These are phyloP conservation scores for Pleurotus tuoliensis DNA, from an alignment of 768 basidiomycete species.

Conservation along the genomic window DNA sequence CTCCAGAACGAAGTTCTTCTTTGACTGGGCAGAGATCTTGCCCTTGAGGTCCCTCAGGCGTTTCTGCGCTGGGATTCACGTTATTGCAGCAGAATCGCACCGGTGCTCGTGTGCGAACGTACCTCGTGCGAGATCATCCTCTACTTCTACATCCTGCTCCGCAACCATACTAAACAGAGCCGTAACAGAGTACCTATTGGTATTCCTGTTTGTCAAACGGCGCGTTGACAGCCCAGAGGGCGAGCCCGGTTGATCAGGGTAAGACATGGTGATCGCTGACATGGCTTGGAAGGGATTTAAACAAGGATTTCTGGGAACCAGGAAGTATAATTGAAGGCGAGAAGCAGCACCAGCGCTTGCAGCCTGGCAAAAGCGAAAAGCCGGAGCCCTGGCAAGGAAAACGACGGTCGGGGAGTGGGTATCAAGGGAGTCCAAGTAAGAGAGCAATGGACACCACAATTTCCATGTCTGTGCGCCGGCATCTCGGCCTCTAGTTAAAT, in stretches of 20 bases:
- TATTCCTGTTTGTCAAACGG: constrained; percentile 86
- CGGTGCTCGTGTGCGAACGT: constrained; percentile 20
- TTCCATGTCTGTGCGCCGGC: neutral
- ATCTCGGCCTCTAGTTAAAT: neutral
- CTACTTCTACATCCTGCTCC: constrained; percentile 96
- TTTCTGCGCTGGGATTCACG: constrained; percentile 73
- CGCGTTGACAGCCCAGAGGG: constrained; percentile 65
- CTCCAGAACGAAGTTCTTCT: constrained; percentile 99
- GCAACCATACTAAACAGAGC: constrained; percentile 97
- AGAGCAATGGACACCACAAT: neutral
- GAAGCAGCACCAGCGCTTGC: constrained; percentile 46
- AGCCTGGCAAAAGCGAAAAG: constrained; percentile 21
- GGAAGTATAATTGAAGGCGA: constrained; percentile 12
- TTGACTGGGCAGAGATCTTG: constrained; percentile 96
- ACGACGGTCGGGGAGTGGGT: constrained; percentile 5
- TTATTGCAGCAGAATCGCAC: too few relatives aligned
- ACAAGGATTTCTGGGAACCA: constrained; percentile 16
- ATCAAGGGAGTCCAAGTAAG: constrained; percentile 4
- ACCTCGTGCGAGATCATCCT: constrained; percentile 95
- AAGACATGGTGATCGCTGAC: constrained; percentile 52
- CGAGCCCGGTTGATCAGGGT: constrained; percentile 55
- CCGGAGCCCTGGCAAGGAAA: neutral
- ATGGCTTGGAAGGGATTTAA: constrained; percentile 19
- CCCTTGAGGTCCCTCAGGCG: constrained; percentile 93
- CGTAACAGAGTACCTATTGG: constrained; percentile 94